phyloP scores from a whole-genome alignment of 2,329 filamentous ascomycete genomes.

The Polytolypa hystricis region DNA sequence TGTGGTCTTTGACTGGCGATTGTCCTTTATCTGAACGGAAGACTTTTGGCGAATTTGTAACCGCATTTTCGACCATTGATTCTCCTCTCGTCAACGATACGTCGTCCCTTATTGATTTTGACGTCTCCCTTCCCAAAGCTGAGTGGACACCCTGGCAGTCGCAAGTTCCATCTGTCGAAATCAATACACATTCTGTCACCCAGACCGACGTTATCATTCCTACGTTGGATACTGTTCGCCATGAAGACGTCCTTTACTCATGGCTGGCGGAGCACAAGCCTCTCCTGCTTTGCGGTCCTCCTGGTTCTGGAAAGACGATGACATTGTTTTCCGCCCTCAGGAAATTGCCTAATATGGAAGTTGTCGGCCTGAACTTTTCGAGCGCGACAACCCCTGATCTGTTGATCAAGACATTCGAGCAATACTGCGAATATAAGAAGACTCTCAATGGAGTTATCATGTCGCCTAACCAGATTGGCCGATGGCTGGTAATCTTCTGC shows the following conservation, averaged over 20 bases:
- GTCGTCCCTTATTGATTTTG: conserved; percentile 88
- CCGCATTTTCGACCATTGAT: conserved; percentile 73
- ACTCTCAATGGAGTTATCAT: conserved; percentile 92
- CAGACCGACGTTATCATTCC: conserved; percentile 98
- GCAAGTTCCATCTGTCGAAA: conserved; percentile 85
- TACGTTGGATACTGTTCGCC: conserved; percentile 89
- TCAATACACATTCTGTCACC: conserved; percentile 96
- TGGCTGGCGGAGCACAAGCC: conserved; percentile 99
- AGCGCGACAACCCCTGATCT: conserved; percentile 96
- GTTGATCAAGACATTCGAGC: conserved; percentile 97
- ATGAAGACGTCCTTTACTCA: conserved; percentile 98
- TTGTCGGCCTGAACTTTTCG: conserved; percentile 97
- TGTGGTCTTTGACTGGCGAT: conserved; percentile 94
- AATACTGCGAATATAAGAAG: conserved; percentile 99
- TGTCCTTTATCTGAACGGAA: conserved; percentile 84
- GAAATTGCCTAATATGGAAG: conserved; percentile 97
- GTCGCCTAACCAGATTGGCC: conserved; percentile 88
- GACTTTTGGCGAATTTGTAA: conserved; percentile 73
- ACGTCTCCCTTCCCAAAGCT: conserved; percentile 73
- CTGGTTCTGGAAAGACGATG: conserved; percentile 99
- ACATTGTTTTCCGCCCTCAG: conserved; percentile 94
- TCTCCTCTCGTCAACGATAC: conserved; percentile 66
- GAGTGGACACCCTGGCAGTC: conserved; percentile 93
- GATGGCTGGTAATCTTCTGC: conserved; percentile 97
- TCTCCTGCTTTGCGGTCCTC: conserved; percentile 87